A percentile compares a stretch with the other conserved stretches of the same genome.
Conservation (phyloP, 2,329 filamentous ascomycete species). For the Xylaria sp. region DNA sequence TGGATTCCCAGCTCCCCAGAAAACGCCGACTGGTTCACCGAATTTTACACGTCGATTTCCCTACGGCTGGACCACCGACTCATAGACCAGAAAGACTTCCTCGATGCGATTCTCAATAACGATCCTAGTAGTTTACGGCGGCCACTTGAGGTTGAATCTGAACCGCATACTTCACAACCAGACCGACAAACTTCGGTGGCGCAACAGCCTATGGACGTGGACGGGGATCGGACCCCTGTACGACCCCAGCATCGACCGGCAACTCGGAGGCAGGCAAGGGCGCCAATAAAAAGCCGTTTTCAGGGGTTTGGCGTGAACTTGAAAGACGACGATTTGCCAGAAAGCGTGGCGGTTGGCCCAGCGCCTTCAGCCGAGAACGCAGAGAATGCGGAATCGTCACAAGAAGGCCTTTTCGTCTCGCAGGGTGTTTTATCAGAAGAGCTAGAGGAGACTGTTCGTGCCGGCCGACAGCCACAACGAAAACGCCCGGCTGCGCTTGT, state of each 20-base stretch:
- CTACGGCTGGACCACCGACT: slow-evolving; percentile 76
- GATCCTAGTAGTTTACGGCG: slow-evolving; percentile 74
- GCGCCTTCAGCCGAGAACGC: slow-evolving; percentile 4
- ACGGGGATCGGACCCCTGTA: slow-evolving; percentile 18
- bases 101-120: slow-evolving; percentile 84
- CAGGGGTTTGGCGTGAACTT: slow-evolving; percentile 67
- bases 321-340: slow-evolving; percentile 41
- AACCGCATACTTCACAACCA: slow-evolving; percentile 33
- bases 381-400: slow-evolving; percentile 38
- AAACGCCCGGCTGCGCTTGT: slow-evolving; percentile 51
- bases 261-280: slow-evolving; percentile 41
- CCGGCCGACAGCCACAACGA: slow-evolving; percentile 37
- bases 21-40: slow-evolving; percentile 65
- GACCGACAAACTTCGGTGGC: slow-evolving; percentile 14
- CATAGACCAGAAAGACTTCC: slow-evolving; percentile 86
- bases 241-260: slow-evolving; percentile 21
- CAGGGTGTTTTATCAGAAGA: slow-evolving; percentile 44
- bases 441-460: slow-evolving; percentile 25
- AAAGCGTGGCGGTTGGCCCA: slow-evolving; percentile 6
- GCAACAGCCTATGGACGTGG: slow-evolving; percentile 32
- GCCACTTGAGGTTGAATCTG: slow-evolving; percentile 59
- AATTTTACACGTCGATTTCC: slow-evolving; percentile 71
- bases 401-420: slow-evolving; percentile 59
- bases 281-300: slow-evolving; percentile 61
- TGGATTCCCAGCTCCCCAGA: slow-evolving; percentile 63